phyloP scores from a whole-genome alignment of 805 yeast species.

The Candida dajiaensis region DNA sequence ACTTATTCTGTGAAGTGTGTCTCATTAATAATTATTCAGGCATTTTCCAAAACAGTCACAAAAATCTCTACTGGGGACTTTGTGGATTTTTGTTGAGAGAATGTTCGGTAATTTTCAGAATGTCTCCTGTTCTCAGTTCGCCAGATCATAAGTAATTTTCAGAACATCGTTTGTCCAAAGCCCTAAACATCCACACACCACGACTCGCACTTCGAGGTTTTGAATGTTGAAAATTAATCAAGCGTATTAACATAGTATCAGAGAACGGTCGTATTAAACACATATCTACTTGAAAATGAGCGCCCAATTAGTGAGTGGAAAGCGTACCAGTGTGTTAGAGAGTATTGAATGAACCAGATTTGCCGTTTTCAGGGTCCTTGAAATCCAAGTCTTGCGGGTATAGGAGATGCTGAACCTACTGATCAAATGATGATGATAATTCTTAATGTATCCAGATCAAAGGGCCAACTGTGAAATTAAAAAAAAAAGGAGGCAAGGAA shows the following conservation, averaged over 20 bases:
- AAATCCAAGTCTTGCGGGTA: not conserved
- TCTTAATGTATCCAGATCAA: not conserved
- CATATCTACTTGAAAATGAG: conserved; percentile 20
- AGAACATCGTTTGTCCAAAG: not conserved
- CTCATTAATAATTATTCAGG: not conserved
- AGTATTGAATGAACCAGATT: not conserved
- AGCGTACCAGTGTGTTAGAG: not conserved
- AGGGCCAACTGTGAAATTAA: too few relatives aligned
- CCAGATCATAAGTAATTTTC: not conserved
- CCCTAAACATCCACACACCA: conserved; percentile 9
- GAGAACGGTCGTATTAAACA: not conserved
- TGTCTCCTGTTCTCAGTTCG: not conserved
- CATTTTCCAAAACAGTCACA: not conserved
- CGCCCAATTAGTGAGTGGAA: conserved; percentile 27
- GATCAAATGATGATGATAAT: not conserved
- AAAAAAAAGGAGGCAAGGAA: not conserved
- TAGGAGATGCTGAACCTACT: not conserved
- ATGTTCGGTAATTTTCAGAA: not conserved
- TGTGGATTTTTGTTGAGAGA: not conserved
- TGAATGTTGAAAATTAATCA: conserved; percentile 8
- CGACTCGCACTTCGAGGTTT: conserved; percentile 6
- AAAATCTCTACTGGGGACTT: not conserved
- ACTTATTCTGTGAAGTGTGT: not conserved
- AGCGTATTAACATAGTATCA: not conserved
- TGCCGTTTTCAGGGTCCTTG: not conserved